Conservation (phyloP, 805 yeast genomes). For the Candida alai region DNA sequence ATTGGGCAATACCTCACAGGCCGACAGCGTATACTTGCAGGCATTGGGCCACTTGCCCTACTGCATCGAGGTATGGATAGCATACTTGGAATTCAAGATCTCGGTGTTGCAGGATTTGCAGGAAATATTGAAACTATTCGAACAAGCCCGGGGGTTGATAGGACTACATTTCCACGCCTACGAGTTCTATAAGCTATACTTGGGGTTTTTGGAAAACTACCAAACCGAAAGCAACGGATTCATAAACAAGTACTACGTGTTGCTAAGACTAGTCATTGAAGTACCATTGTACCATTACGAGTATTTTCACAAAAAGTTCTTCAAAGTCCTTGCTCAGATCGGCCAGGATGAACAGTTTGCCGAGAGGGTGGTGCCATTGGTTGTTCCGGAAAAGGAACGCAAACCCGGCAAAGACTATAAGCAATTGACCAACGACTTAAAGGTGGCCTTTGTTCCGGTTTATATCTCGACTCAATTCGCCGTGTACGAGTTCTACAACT, state of each 20-base stretch:
- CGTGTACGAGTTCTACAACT: conserved; percentile 46
- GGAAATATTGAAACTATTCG: conserved; percentile 36
- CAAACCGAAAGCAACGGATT: conserved; percentile 22
- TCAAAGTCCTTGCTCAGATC: conserved; percentile 12
- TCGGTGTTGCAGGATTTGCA: conserved; percentile 24
- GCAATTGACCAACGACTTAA: conserved; percentile 32
- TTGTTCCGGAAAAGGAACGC: conserved; percentile 14
- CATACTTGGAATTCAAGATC: conserved; percentile 41
- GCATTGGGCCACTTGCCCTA: conserved; percentile 38
- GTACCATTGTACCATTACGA: conserved; percentile 55
- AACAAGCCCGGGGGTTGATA: conserved; percentile 43
- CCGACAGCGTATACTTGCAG: conserved; percentile 27
- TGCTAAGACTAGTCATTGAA: conserved; percentile 49
- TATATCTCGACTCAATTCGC: conserved; percentile 55
- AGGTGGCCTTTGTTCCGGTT: conserved; percentile 47
- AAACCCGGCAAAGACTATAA: conserved; percentile 20
- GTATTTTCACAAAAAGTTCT: conserved; percentile 39
- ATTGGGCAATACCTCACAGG: conserved; percentile 42
- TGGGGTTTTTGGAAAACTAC: conserved; percentile 38
- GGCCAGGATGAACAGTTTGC: conserved; percentile 11
- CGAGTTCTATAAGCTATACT: conserved; percentile 49
- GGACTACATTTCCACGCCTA: conserved; percentile 51
- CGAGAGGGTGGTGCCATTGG: neutral
- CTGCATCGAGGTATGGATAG: conserved; percentile 50
- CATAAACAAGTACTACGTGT: conserved; percentile 31